Evolutionary conservation across 2,329 filamentous ascomycete species (phyloP).

Genomic region (Teratosphaeria pseudoeucalypti): DNA sequence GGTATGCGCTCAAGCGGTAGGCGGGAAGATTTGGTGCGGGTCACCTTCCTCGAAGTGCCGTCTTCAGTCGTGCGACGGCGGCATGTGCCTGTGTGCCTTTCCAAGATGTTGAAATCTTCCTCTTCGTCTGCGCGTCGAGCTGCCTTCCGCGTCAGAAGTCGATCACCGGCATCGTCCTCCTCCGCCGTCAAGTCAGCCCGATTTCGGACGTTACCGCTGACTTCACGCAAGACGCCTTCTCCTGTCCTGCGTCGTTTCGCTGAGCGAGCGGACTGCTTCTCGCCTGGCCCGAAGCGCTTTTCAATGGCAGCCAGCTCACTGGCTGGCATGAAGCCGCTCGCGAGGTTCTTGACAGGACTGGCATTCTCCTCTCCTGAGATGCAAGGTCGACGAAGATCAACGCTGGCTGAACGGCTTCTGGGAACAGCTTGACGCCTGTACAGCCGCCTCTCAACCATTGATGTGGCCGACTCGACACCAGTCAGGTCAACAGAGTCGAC

Average conservation of each 20-base stretch:
- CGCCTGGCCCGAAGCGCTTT: constrained; percentile 1
- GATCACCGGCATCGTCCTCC: constrained; percentile 1
- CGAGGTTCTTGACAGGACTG: not conserved
- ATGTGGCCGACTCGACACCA: not conserved
- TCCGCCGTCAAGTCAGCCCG: not conserved
- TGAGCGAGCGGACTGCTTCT: constrained; percentile 3
- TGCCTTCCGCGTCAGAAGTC: not conserved
- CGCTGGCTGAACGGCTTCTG: not conserved
- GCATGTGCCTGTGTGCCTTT: constrained; percentile 4
- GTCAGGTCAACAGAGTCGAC: constrained; percentile 8
- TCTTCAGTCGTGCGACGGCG: constrained; percentile 13
- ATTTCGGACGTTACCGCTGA: constrained; percentile 12
- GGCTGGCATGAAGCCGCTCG: constrained; percentile 18
- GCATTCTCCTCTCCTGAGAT: constrained; percentile 5
- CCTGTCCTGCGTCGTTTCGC: constrained; percentile 18
- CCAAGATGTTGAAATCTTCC: constrained; percentile 8
- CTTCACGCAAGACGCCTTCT: constrained; percentile 13
- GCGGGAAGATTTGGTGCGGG: constrained; percentile 26
- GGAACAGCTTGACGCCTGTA: not conserved
- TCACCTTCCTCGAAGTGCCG: constrained; percentile 10
- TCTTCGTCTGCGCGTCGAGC: constrained; percentile 1
- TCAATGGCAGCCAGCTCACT: constrained; percentile 16
- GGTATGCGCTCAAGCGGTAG: constrained; percentile 32
- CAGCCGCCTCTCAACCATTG: constrained; percentile 8
- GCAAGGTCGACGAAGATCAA: not conserved